Evolutionary conservation across 768 basidiomycete genomes (phyloP).

Genomic region (Tubosaeta brunneosetosa): DNA sequence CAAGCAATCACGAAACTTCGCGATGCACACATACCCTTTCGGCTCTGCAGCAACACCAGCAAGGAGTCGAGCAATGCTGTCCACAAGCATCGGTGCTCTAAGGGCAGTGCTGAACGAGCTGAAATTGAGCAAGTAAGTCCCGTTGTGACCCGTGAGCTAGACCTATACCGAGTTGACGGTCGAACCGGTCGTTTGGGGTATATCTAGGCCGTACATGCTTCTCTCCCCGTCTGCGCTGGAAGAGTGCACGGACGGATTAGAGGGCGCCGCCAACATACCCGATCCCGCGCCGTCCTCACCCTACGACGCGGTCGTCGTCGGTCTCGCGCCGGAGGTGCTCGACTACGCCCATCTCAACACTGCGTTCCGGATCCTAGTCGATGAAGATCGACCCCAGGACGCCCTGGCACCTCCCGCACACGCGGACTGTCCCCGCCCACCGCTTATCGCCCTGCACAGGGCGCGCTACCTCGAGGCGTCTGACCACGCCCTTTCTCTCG

Average conservation of each 20-base stretch:
- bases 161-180: too few relatives aligned
- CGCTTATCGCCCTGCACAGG: conserved; percentile 58
- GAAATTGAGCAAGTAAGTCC: conserved; percentile 38
- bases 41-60: conserved; percentile 66
- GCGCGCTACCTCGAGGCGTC: conserved; percentile 47
- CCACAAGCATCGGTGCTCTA: conserved; percentile 59
- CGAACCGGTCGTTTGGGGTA: too few relatives aligned
- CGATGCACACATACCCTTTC: conserved; percentile 37
- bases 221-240: conserved; percentile 47
- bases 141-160: not conserved
- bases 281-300: conserved; percentile 10
- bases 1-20: conserved; percentile 27
- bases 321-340: conserved; percentile 49
- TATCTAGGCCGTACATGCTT: conserved; percentile 49
- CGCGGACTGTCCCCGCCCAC: conserved; percentile 6
- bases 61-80: conserved; percentile 53
- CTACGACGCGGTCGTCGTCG: conserved; percentile 60
- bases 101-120: conserved; percentile 39
- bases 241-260: conserved; percentile 33
- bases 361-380: conserved; percentile 60
- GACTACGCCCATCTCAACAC: conserved; percentile 55
- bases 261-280: not conserved
- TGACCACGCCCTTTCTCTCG: conserved; percentile 52
- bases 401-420: not conserved
- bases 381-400: conserved; percentile 28